A percentile compares a stretch with the other conserved stretches of the same genome.
These are phyloP conservation scores for Penicillium rolfsii DNA, from an alignment of 2,329 filamentous ascomycete genomes.

Conservation along the genomic window DNA sequence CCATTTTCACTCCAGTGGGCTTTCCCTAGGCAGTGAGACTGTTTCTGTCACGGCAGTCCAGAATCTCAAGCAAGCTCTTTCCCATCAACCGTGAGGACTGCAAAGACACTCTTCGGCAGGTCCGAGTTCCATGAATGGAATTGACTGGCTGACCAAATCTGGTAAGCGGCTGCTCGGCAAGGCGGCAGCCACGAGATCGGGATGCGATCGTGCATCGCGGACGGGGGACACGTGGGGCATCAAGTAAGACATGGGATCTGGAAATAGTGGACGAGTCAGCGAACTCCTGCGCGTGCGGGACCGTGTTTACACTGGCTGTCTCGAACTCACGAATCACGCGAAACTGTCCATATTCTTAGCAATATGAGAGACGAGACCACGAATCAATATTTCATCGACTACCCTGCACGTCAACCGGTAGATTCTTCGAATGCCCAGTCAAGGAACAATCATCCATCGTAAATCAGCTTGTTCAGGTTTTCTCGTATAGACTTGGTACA, in stretches of 20 bases:
- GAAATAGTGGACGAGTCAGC: not conserved
- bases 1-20: conserved; percentile 53
- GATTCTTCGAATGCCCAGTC: not conserved
- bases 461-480: not conserved
- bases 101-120: too few species aligned
- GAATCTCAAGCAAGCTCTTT: conserved; percentile 7
- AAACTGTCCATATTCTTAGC: not conserved
- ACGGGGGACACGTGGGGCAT: not conserved
- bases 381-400: not conserved
- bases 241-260: not conserved
- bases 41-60: conserved; percentile 9
- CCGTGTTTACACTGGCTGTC: not conserved
- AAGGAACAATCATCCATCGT: not conserved
- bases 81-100: too few species aligned
- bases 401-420: not conserved
- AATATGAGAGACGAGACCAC: not conserved
- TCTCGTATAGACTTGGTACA: not conserved
- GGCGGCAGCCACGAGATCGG: not conserved
- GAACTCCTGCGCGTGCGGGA: not conserved
- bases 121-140: not conserved
- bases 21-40: not conserved
- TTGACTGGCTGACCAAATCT: not conserved
- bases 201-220: not conserved
- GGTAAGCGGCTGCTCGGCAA: not conserved
- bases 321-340: not conserved